A percentile compares a stretch with the other conserved stretches of the same genome.
These are phyloP conservation scores for Termitomyces sp. DNA, from an alignment of 768 basidiomycete genomes.

Conservation along the genomic window DNA sequence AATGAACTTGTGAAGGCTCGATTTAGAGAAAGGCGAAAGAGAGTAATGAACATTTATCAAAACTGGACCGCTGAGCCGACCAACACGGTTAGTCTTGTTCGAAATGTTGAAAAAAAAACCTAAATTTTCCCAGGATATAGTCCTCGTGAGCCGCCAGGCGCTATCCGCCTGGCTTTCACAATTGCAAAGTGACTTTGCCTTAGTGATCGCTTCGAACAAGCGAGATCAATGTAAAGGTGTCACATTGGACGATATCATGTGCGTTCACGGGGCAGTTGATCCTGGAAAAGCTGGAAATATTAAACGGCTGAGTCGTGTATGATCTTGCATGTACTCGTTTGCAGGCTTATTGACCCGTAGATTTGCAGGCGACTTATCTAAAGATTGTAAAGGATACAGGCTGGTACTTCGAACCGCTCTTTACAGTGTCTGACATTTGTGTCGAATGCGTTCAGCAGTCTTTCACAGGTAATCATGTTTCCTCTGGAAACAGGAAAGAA, in stretches of 20 bases:
- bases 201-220: background rate
- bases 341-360: background rate
- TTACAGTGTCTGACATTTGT: slow-evolving; percentile 53
- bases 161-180: slow-evolving; percentile 58
- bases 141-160: slow-evolving; percentile 55
- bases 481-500: background rate
- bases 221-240: slow-evolving; percentile 18
- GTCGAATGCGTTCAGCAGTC: slow-evolving; percentile 45
- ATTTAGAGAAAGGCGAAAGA: slow-evolving; percentile 47
- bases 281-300: slow-evolving; percentile 54
- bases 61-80: slow-evolving; percentile 50
- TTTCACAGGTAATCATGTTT: slow-evolving; percentile 46
- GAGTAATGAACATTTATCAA: slow-evolving; percentile 55
- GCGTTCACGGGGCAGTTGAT: slow-evolving; percentile 56
- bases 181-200: slow-evolving; percentile 22
- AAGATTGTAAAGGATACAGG: slow-evolving; percentile 38
- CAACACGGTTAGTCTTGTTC: slow-evolving; percentile 35
- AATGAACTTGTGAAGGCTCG: slow-evolving; percentile 30
- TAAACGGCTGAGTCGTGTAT: slow-evolving; percentile 62
- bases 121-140: slow-evolving; percentile 32
- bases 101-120: background rate
- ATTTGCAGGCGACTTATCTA: slow-evolving; percentile 34
- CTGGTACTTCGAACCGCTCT: slow-evolving; percentile 40
- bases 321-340: slow-evolving; percentile 4
- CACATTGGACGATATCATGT: slow-evolving; percentile 45